These are phyloP conservation scores for Mycena galericulata DNA, from an alignment of 768 basidiomycete genomes.

Conservation along the genomic window DNA sequence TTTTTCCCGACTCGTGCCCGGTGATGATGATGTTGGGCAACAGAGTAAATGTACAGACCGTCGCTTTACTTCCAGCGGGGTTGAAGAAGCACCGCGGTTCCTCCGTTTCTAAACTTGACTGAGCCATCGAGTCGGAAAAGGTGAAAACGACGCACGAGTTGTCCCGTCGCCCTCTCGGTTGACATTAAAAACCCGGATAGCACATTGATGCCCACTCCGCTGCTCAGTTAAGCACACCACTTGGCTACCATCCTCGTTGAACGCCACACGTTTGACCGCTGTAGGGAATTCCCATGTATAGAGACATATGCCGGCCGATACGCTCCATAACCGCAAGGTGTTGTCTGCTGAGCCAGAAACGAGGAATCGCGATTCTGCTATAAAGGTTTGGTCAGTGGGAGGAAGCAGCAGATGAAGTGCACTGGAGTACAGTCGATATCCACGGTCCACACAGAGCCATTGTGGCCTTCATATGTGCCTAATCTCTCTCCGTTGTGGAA, in stretches of 20 bases:
- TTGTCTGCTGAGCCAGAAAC: conserved; percentile 97
- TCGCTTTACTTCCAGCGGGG: no score
- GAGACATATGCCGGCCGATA: conserved; percentile 90
- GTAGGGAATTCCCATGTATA: conserved; percentile 98
- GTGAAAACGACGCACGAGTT: conserved; percentile 75
- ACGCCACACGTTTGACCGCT: conserved; percentile 95
- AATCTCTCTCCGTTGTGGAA: conserved; percentile 97
- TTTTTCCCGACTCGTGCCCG: conserved; percentile 97
- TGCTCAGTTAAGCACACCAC: no score
- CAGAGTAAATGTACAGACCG: conserved; percentile 93
- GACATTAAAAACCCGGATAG: no score
- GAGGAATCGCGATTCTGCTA: conserved; percentile 86
- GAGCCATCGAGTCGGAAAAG: conserved; percentile 2
- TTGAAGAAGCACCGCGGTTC: conserved; percentile 85
- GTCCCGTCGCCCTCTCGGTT: conserved; percentile 86
- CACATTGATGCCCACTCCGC: no score
- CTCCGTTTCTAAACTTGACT: conserved; percentile 82
- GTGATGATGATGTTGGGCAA: conserved; percentile 83
- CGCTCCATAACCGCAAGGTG: conserved; percentile 88
- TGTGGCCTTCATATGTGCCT: conserved; percentile 96
- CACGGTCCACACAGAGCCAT: conserved; percentile 96
- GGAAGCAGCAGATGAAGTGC: no score
- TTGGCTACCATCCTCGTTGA: conserved; percentile 85
- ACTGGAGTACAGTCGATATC: conserved; percentile 96
- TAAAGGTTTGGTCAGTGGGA: conserved; percentile 3